A percentile compares a stretch with the other conserved stretches of the same genome.
phyloP scores from a whole-genome alignment of 805 yeast species.

The Saturnispora silvae region DNA sequence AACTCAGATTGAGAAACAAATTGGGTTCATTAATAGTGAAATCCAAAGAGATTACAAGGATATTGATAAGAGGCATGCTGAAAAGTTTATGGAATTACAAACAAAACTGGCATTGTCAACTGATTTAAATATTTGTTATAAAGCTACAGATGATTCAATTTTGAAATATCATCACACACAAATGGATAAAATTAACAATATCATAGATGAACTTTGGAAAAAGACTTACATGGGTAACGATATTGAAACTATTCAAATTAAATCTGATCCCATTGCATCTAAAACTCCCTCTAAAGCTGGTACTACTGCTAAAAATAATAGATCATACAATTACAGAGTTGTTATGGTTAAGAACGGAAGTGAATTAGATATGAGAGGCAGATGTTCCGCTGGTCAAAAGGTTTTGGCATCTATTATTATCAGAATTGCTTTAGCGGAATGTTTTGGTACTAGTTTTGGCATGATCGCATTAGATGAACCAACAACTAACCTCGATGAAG shows the following conservation, averaged over 20 bases:
- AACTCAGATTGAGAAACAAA: constrained; percentile 69
- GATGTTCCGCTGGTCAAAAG: constrained; percentile 97
- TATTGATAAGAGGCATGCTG: constrained; percentile 51
- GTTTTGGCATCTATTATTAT: constrained; percentile 88
- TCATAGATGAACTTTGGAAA: constrained; percentile 88
- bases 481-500: constrained; percentile 87
- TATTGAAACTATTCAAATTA: constrained; percentile 79
- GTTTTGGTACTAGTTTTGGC: constrained; percentile 92
- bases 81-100: constrained; percentile 67
- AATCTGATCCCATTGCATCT: constrained; percentile 57
- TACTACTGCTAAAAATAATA: constrained; percentile 24
- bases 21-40: constrained; percentile 44
- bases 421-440: constrained; percentile 85
- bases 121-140: constrained; percentile 71
- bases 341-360: constrained; percentile 90
- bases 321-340: constrained; percentile 85
- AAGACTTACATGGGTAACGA: constrained; percentile 92
- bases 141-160: constrained; percentile 84
- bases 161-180: constrained; percentile 86
- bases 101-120: constrained; percentile 67
- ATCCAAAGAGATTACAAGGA: constrained; percentile 60
- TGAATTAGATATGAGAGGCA: constrained; percentile 94
- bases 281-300: constrained; percentile 26
- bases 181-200: constrained; percentile 85
- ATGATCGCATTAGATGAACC: constrained; percentile 96